Percentiles rank a stretch among this genome's conserved stretches.
Conservation (phyloP, 495 filamentous ascomycete species). For the Hypoxylon lenormandii region DNA sequence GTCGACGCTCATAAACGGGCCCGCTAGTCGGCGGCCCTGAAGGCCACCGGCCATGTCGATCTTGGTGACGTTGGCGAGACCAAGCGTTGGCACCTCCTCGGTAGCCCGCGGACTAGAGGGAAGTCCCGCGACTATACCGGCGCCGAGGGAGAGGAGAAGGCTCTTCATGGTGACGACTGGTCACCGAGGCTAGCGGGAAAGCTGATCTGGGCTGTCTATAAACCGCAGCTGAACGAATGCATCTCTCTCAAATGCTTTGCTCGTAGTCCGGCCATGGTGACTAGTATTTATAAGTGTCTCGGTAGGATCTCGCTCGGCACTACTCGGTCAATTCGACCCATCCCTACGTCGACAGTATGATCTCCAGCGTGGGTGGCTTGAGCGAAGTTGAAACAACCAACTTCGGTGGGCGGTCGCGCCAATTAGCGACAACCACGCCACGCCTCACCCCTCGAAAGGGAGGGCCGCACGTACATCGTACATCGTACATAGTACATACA, state of each 20-base stretch:
- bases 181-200: not conserved
- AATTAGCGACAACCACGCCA: constrained; percentile 37
- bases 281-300: constrained; percentile 17
- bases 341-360: constrained; percentile 14
- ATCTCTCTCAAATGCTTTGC: constrained; percentile 4
- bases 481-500: constrained; percentile 1
- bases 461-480: not conserved
- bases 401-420: constrained; percentile 3
- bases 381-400: constrained; percentile 31
- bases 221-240: not conserved
- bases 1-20: constrained; percentile 43
- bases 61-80: constrained; percentile 48
- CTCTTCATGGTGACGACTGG: constrained; percentile 40
- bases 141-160: constrained; percentile 41
- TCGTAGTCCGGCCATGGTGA: not conserved
- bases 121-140: constrained; percentile 39
- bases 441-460: constrained; percentile 3
- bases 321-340: constrained; percentile 30
- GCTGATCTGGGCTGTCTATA: not conserved
- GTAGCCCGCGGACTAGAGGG: constrained; percentile 29
- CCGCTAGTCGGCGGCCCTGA: constrained; percentile 36
- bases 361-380: constrained; percentile 13
- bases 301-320: constrained; percentile 14
- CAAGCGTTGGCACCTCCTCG: constrained; percentile 38
- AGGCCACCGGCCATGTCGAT: constrained; percentile 37